phyloP scores from a whole-genome alignment of 1,284 basidiomycete genomes.

The Fomitopsis palustris region DNA sequence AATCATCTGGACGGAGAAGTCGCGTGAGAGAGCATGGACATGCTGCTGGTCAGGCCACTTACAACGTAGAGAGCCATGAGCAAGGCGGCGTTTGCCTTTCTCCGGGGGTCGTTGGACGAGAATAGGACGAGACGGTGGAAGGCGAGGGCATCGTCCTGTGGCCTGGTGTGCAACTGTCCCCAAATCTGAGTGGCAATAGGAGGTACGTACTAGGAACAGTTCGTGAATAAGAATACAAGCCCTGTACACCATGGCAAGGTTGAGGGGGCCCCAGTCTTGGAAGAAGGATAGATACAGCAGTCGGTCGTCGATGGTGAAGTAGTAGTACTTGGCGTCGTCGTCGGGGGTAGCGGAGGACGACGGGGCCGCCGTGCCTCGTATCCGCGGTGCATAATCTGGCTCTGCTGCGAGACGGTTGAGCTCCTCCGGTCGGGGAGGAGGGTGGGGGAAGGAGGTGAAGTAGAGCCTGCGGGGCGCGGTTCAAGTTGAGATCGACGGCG shows the following conservation, averaged over 20 bases:
- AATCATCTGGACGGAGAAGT: constrained; percentile 66
- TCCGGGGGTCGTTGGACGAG: constrained; percentile 79
- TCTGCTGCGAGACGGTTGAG: constrained; percentile 58
- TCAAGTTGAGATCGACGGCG: constrained; percentile 3
- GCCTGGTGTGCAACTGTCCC: neutral
- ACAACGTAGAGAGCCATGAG: constrained; percentile 90
- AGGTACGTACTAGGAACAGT: constrained; percentile 67
- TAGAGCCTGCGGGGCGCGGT: constrained; percentile 52
- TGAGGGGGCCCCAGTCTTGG: constrained; percentile 93
- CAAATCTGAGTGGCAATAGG: neutral
- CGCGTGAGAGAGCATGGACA: neutral
- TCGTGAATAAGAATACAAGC: constrained; percentile 93
- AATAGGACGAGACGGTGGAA: constrained; percentile 84
- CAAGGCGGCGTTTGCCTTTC: constrained; percentile 92
- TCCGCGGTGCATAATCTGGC: constrained; percentile 47
- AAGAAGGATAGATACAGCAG: constrained; percentile 93
- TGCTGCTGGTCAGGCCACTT: constrained; percentile 30
- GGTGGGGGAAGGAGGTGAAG: constrained; percentile 78
- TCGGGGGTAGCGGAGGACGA: constrained; percentile 59
- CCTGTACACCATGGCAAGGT: constrained; percentile 89
- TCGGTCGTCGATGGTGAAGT: constrained; percentile 88
- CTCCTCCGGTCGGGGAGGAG: constrained; percentile 56
- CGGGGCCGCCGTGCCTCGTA: constrained; percentile 56
- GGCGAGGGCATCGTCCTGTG: constrained; percentile 66
- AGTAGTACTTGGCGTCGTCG: constrained; percentile 72